Conservation (phyloP, 305 asterid species). For the Rubia balearica region DNA sequence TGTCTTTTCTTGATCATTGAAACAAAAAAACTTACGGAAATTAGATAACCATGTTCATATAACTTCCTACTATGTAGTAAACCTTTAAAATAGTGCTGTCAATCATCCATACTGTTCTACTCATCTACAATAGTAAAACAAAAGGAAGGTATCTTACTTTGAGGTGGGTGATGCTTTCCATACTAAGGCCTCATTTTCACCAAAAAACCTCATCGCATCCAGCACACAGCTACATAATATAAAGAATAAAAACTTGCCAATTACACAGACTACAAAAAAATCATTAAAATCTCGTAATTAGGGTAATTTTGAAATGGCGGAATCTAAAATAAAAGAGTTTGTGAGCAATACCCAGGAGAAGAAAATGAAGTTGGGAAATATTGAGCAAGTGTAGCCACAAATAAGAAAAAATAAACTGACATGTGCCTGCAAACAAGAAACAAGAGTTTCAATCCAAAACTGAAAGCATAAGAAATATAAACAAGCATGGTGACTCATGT, state of each 20-base stretch:
- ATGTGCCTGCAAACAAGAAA: constrained; percentile 55
- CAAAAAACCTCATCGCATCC: constrained; percentile 67
- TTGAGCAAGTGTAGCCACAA: constrained; percentile 68
- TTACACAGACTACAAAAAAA: constrained; percentile 4
- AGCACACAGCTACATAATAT: constrained; percentile 49
- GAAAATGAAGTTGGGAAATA: constrained; percentile 78
- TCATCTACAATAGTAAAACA: constrained; percentile 7
- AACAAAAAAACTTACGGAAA: constrained; percentile 34
- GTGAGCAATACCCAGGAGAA: constrained; percentile 71
- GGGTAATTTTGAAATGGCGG: constrained; percentile 1
- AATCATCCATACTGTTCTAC: constrained; percentile 1
- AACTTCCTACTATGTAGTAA: not conserved
- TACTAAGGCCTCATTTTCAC: constrained; percentile 60
- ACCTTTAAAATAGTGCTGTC: not conserved
- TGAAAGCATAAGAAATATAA: not conserved
- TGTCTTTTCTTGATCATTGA: constrained; percentile 90
- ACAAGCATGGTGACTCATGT: constrained; percentile 7
- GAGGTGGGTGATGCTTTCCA: constrained; percentile 48
- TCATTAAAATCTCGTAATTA: constrained; percentile 10
- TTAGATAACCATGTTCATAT: constrained; percentile 31
- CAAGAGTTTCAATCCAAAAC: not conserved
- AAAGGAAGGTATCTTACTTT: constrained; percentile 54
- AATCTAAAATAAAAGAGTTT: constrained; percentile 5
- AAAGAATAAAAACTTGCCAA: not conserved
- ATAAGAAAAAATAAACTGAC: constrained; percentile 44